phyloP scores from a whole-genome alignment of 2,329 filamentous ascomycete genomes.

The Fusarium hostae region DNA sequence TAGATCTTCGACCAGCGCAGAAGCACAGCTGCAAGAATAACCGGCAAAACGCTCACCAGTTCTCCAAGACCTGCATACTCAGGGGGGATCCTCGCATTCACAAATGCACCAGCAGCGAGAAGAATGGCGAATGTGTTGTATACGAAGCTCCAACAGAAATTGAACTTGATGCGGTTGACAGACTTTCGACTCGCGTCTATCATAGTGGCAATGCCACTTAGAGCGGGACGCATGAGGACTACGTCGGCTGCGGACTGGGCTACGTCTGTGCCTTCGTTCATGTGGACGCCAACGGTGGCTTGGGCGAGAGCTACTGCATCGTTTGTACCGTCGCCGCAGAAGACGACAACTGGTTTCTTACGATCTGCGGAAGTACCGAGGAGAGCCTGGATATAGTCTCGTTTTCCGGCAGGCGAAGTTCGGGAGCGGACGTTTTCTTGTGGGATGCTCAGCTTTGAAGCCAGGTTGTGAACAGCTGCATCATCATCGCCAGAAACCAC shows the following conservation, averaged over 20 bases:
- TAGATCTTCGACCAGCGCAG: conserved; percentile 44
- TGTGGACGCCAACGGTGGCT: conserved; percentile 77
- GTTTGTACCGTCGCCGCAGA: conserved; percentile 83
- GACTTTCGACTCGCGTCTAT: conserved; percentile 64
- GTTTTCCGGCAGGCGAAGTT: conserved; percentile 59
- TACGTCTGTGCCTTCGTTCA: conserved; percentile 71
- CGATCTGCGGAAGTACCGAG: conserved; percentile 32
- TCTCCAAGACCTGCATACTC: conserved; percentile 77
- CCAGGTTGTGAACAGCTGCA: conserved; percentile 57
- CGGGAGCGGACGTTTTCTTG: conserved; percentile 53
- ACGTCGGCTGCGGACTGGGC: conserved; percentile 75
- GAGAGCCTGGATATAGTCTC: conserved; percentile 56
- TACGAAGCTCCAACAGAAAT: conserved; percentile 75
- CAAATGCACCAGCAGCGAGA: conserved; percentile 73
- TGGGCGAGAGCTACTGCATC: conserved; percentile 78
- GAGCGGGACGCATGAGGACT: conserved; percentile 68
- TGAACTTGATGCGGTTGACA: conserved; percentile 67
- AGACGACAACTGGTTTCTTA: conserved; percentile 63
- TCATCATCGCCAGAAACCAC: conserved; percentile 65
- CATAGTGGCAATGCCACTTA: conserved; percentile 67
- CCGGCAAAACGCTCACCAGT: conserved; percentile 77
- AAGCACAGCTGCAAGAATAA: conserved; percentile 58
- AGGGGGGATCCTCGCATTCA: conserved; percentile 63
- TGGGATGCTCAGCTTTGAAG: conserved; percentile 54
- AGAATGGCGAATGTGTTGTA: conserved; percentile 78